Conservation (phyloP, 1,284 basidiomycete genomes). For the Megacollybia platyphylla region DNA sequence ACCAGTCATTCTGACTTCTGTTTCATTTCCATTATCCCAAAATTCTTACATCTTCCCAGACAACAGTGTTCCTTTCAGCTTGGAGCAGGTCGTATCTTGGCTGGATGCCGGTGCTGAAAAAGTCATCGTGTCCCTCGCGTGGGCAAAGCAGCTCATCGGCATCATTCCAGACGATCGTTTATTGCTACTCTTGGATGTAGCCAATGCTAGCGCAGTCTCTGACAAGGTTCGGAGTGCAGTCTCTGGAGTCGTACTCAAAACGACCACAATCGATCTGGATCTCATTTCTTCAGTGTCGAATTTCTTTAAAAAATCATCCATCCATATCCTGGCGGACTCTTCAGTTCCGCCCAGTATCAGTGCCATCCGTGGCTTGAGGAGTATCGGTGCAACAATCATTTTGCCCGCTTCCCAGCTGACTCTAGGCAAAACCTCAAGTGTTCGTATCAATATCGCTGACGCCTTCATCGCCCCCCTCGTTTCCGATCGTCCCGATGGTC, state of each 20-base stretch:
- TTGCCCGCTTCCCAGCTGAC: conserved; percentile 68
- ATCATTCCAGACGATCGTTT: conserved; percentile 62
- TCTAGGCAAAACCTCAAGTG: conserved; percentile 33
- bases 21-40: conserved; percentile 17
- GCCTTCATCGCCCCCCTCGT: conserved; percentile 74
- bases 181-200: conserved; percentile 61
- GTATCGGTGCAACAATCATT: conserved; percentile 56
- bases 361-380: conserved; percentile 40
- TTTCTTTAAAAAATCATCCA: conserved; percentile 53
- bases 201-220: conserved; percentile 60
- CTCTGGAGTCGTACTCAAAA: conserved; percentile 69
- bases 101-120: conserved; percentile 73
- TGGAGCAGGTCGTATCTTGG: conserved; percentile 49
- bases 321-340: conserved; percentile 49
- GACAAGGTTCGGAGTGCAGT: conserved; percentile 61
- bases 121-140: conserved; percentile 56
- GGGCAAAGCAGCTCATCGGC: conserved; percentile 57
- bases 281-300: conserved; percentile 62
- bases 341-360: conserved; percentile 33
- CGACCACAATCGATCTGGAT: conserved; percentile 50
- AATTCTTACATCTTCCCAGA: conserved; percentile 46
- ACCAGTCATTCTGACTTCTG: conserved; percentile 47
- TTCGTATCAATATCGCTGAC: conserved; percentile 68
- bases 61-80: conserved; percentile 27
- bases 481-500: conserved; percentile 86